A percentile compares a stretch with the other conserved stretches of the same genome.
These are phyloP conservation scores for Didymellaceae sp. DNA, from an alignment of 2,329 filamentous ascomycete genomes.

Conservation along the genomic window DNA sequence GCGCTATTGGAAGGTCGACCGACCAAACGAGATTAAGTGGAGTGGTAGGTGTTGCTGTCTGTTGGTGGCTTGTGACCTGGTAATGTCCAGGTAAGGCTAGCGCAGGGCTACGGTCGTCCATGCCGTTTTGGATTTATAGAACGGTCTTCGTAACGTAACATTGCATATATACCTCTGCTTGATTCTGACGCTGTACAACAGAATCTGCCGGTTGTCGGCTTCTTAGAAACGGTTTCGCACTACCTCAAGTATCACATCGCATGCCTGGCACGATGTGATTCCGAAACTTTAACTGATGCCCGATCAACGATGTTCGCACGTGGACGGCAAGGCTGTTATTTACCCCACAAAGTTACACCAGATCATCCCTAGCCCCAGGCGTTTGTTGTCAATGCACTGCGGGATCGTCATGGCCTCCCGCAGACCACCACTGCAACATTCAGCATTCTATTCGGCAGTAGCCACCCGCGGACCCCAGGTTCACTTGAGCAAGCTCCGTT, in stretches of 20 bases:
- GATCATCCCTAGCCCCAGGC: slow-evolving; percentile 7
- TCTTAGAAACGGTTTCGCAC: not conserved
- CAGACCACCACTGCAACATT: slow-evolving; percentile 12
- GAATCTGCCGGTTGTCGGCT: not conserved
- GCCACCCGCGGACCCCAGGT: slow-evolving; percentile 11
- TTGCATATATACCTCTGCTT: not conserved
- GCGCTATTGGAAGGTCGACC: slow-evolving; percentile 21
- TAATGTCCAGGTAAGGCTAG: slow-evolving; percentile 13
- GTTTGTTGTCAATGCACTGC: slow-evolving; percentile 12
- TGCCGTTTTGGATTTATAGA: slow-evolving; percentile 12
- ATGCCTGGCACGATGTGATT: slow-evolving; percentile 3
- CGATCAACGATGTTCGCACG: slow-evolving; percentile 1
- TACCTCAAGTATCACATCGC: not conserved
- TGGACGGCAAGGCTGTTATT: slow-evolving; percentile 12
- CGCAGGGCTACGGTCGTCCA: slow-evolving; percentile 8
- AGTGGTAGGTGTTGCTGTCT: slow-evolving; percentile 9
- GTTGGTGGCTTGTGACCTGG: slow-evolving; percentile 33
- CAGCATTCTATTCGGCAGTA: slow-evolving; percentile 10
- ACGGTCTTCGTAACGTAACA: slow-evolving; percentile 1
- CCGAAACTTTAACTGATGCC: slow-evolving; percentile 2
- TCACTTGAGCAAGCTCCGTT: slow-evolving; percentile 3
- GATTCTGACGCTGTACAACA: not conserved
- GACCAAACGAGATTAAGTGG: slow-evolving; percentile 14
- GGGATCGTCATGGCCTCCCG: slow-evolving; percentile 15
- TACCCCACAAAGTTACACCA: slow-evolving; percentile 15